phyloP scores from a whole-genome alignment of 2,329 filamentous ascomycete genomes.

The Mariannaea elegans region DNA sequence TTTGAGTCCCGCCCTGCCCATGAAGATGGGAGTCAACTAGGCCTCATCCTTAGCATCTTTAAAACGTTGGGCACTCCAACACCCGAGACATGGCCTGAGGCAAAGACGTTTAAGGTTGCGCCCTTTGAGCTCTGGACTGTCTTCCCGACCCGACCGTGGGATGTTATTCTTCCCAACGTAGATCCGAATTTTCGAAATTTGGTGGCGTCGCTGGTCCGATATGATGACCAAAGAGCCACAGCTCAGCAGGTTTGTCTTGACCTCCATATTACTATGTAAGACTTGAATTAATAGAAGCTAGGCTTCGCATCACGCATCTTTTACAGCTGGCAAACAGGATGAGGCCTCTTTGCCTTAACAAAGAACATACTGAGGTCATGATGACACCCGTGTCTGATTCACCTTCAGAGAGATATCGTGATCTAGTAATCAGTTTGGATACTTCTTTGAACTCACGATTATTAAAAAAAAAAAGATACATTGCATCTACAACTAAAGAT shows the following conservation, averaged over 20 bases:
- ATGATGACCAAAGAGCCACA: conserved; percentile 74
- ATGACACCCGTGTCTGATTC: background rate
- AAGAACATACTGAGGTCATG: no score
- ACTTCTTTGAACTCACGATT: no score
- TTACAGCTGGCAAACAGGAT: background rate
- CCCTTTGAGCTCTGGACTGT: conserved; percentile 91
- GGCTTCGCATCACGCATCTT: conserved; percentile 36
- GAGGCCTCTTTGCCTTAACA: no score
- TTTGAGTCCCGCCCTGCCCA: conserved; percentile 79
- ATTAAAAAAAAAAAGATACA: no score
- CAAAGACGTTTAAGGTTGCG: conserved; percentile 69
- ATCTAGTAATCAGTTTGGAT: no score
- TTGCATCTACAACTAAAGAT: no score
- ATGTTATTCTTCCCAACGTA: conserved; percentile 71
- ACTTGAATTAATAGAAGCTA: conserved; percentile 22
- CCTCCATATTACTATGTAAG: no score
- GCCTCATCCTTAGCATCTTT: conserved; percentile 91
- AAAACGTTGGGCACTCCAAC: conserved; percentile 89
- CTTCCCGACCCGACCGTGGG: conserved; percentile 76
- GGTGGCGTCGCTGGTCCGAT: conserved; percentile 74
- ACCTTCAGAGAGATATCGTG: background rate
- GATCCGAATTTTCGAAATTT: conserved; percentile 69
- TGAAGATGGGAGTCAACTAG: conserved; percentile 90
- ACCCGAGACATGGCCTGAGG: conserved; percentile 83
- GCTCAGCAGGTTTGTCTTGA: conserved; percentile 58